A percentile compares a stretch with the other conserved stretches of the same genome.
Conservation (phyloP, 768 basidiomycete species). For the Leccinellum luteum region DNA sequence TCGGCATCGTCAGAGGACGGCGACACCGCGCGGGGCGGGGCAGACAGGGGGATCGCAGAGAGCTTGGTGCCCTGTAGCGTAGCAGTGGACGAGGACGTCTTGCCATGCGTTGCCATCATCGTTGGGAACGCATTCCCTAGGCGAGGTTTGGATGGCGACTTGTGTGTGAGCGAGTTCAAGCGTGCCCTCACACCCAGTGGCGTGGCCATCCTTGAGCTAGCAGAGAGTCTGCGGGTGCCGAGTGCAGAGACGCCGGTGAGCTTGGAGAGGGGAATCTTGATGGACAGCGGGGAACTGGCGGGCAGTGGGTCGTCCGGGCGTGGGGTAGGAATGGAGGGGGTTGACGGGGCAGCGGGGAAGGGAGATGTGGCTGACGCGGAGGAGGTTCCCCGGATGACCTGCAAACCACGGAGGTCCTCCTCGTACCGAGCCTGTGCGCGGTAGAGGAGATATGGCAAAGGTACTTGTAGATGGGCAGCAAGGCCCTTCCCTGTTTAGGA, state of each 20-base stretch:
- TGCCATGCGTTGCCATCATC: slow-evolving; percentile 31
- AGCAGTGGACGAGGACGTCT: slow-evolving; percentile 63
- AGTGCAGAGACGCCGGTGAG: slow-evolving; percentile 4
- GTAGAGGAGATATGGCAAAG: slow-evolving; percentile 81
- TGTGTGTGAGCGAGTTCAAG: slow-evolving; percentile 62
- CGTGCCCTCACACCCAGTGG: slow-evolving; percentile 69
- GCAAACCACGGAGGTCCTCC: slow-evolving; percentile 77
- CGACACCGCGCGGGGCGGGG: slow-evolving; percentile 42
- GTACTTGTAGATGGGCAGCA: slow-evolving; percentile 75
- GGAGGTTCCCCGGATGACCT: slow-evolving; percentile 63
- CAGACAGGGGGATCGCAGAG: slow-evolving; percentile 16
- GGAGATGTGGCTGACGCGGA: slow-evolving; percentile 39
- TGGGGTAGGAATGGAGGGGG: slow-evolving; percentile 8
- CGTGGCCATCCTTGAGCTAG: slow-evolving; percentile 47
- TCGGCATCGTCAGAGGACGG: slow-evolving; percentile 52
- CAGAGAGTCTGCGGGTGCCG: slow-evolving; percentile 28
- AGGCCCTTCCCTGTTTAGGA: slow-evolving; percentile 70
- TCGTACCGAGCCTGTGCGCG: slow-evolving; percentile 82
- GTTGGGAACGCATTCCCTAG: slow-evolving; percentile 3
- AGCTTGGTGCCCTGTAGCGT: slow-evolving; percentile 55
- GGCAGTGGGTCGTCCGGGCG: slow-evolving; percentile 18
- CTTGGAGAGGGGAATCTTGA: slow-evolving; percentile 24
- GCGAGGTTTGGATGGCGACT: slow-evolving; percentile 39
- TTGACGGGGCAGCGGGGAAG: slow-evolving; percentile 14
- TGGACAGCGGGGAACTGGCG: slow-evolving; percentile 13